Evolutionary conservation across 192 early-diverging fungal genomes (phyloP).

Genomic region (Radiomyces spectabilis): DNA sequence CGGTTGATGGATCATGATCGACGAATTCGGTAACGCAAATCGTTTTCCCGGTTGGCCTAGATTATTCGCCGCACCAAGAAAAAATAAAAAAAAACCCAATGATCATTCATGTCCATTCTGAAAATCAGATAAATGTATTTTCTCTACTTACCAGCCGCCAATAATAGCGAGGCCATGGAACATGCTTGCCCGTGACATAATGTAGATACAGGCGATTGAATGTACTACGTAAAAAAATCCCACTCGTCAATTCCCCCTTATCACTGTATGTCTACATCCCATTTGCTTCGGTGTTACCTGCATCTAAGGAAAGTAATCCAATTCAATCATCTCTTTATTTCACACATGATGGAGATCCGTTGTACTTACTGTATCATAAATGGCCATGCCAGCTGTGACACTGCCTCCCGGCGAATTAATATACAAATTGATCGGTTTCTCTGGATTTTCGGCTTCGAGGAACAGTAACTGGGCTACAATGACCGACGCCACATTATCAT

Average conservation of each 20-base stretch:
- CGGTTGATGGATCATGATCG: slow-evolving; percentile 98
- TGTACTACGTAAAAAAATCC: slow-evolving; percentile 64
- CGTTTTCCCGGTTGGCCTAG: slow-evolving; percentile 75
- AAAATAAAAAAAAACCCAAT: slow-evolving; percentile 2
- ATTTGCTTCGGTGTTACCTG: slow-evolving; percentile 18
- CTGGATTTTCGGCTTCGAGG: slow-evolving; percentile 89
- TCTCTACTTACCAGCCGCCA: slow-evolving; percentile 62
- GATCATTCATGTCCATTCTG: neutral
- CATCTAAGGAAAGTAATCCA: slow-evolving; percentile 15
- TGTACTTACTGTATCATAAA: slow-evolving; percentile 73
- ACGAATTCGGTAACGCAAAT: slow-evolving; percentile 81
- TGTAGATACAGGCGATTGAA: slow-evolving; percentile 87
- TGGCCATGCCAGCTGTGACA: slow-evolving; percentile 93
- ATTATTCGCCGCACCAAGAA: neutral
- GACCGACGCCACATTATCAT: slow-evolving; percentile 77
- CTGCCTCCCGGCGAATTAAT: slow-evolving; percentile 97
- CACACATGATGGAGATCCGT: too few species aligned
- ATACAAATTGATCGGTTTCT: slow-evolving; percentile 91
- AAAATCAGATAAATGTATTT: too few species aligned
- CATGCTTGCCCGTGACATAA: slow-evolving; percentile 96
- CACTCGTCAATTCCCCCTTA: too few species aligned
- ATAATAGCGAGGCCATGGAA: slow-evolving; percentile 93
- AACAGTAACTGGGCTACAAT: slow-evolving; percentile 95
- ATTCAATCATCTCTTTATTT: neutral
- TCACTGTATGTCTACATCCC: too few species aligned